A percentile compares a stretch with the other conserved stretches of the same genome.
Evolutionary conservation across 768 basidiomycete species (phyloP).

Genomic region (Hericium rajendrae): DNA sequence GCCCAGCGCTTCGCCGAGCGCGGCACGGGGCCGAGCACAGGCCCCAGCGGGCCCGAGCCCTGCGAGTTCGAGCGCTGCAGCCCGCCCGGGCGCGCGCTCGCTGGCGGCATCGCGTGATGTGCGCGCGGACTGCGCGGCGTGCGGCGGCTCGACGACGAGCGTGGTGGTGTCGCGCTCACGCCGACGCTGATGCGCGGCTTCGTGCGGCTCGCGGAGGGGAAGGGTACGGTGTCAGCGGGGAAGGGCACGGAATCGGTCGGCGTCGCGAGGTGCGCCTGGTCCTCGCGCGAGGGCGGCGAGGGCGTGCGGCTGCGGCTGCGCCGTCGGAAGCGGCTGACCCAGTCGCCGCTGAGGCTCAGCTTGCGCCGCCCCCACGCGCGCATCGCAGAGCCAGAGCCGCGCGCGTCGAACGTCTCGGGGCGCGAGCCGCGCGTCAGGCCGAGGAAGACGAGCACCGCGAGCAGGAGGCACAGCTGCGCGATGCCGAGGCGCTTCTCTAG

Average conservation of each 20-base stretch:
- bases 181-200: too few species aligned
- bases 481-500: conserved; percentile 87
- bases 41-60: conserved; percentile 13
- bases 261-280: neutral
- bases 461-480: conserved; percentile 74
- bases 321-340: conserved; percentile 31
- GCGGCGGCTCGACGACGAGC: conserved; percentile 1
- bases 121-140: conserved; percentile 10
- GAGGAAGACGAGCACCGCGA: conserved; percentile 81
- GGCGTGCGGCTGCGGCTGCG: conserved; percentile 21
- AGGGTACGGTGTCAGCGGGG: neutral
- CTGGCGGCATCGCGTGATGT: conserved; percentile 13
- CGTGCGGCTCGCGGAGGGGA: neutral
- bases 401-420: conserved; percentile 17
- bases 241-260: conserved; percentile 7
- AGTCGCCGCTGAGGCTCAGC: conserved; percentile 47
- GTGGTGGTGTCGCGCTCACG: neutral
- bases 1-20: conserved; percentile 51
- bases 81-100: conserved; percentile 20
- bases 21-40: conserved; percentile 25
- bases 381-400: conserved; percentile 21
- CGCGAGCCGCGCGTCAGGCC: conserved; percentile 70
- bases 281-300: neutral
- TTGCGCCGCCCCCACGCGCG: conserved; percentile 49
- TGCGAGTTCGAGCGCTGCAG: conserved; percentile 40